Base-by-base conservation (phyloP, 139 green algal species). In the Picochlorum sp. region DNA sequence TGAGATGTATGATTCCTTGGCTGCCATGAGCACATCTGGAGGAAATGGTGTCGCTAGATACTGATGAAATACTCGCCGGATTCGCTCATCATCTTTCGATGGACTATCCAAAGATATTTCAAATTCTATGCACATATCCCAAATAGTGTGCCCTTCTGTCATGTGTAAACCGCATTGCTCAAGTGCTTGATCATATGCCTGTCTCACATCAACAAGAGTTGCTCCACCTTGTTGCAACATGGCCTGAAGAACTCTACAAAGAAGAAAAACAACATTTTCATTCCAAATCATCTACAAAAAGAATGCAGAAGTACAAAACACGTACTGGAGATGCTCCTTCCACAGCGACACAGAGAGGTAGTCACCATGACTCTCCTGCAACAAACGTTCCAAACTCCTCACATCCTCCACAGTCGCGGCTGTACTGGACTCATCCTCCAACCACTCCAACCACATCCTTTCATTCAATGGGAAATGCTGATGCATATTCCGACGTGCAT, bases 291-390 rank as follows among this genome's bases (percentile, higher is more conserved):
- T n/a, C n/a, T 21, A 45, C 24, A 24, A 31, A 14, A 0, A 18
- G 1, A 4, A 21, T 15, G 8, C 2, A 62, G 16, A 13, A 4
- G 13, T 45, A 62, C 1, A 26, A 66, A 16, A 4, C 24, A 28
- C 63, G 68, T 49, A 69, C 79, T 82, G 68, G 1, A 95, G 63
- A 65, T 87, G 84, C 21, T 72, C 66, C 34, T 60, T 60, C 88
- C 88, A 95, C 6, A 95, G 18, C 0, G 63, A 54, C 3, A 87
- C 58, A 16, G 82, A 88, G 4, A 95, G 76, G 67, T 95, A 95
- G 59, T 95, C 88, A 31, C 77, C 23, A 3, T 77, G 60, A 13
- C 84, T 79, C 21, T 60, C 44, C 28, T 72, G 41, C 41, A 87
- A 76, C 49, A 95, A 75, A 0, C 56, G 18, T 60, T 67, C 23